These are phyloP conservation scores for Cornus controversa DNA, from an alignment of 148 eudicot species.

Conservation along the genomic window DNA sequence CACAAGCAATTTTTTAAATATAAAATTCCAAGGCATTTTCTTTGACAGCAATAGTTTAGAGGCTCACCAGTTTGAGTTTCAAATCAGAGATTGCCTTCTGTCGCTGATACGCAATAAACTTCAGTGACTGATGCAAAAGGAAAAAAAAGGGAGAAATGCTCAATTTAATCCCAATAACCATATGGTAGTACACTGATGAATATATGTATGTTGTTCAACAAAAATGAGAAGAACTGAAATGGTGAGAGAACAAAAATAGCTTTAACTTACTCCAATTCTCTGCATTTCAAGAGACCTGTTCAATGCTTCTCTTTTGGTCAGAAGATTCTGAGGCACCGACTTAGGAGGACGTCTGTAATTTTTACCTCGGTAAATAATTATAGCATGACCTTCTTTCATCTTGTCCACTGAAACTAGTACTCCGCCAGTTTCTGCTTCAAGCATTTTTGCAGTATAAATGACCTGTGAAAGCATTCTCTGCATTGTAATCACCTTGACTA, in stretches of 20 bases:
- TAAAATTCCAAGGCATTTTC: no score
- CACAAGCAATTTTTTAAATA: background rate
- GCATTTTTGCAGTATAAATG: constrained; percentile 61
- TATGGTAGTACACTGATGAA: background rate
- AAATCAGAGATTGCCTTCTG: constrained; percentile 59
- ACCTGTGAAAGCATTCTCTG: constrained; percentile 60
- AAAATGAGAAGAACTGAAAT: background rate
- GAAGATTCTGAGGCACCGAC: constrained; percentile 46
- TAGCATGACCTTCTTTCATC: constrained; percentile 85
- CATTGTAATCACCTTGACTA: constrained; percentile 84
- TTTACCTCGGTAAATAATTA: constrained; percentile 84
- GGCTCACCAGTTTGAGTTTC: constrained; percentile 61
- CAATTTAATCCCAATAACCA: background rate
- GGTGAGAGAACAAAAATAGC: background rate
- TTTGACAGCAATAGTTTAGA: background rate
- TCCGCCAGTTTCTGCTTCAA: constrained; percentile 83
- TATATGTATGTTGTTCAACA: background rate
- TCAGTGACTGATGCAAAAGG: constrained; percentile 57
- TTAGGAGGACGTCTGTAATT: constrained; percentile 73
- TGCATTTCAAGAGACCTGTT: constrained; percentile 82
- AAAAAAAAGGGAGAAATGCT: constrained; percentile 7
- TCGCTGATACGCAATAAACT: constrained; percentile 72
- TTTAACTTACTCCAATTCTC: constrained; percentile 78
- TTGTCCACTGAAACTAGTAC: constrained; percentile 67
- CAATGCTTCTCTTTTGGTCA: constrained; percentile 76